Conservation (phyloP, 306 rosid species). For the Cucurbita argyrosperma region DNA sequence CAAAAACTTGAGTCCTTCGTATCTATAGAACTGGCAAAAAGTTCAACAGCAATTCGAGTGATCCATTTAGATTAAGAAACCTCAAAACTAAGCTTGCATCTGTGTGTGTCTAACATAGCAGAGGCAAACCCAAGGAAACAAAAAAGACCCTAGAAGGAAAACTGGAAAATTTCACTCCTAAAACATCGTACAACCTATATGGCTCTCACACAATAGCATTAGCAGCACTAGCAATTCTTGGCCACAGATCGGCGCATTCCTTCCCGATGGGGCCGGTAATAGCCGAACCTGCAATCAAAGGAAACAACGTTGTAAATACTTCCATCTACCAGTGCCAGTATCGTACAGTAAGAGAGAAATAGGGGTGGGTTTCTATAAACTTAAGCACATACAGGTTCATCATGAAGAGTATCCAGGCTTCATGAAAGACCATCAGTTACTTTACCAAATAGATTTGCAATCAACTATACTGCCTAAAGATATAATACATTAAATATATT, state of each 20-base stretch:
- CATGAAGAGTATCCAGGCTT: neutral
- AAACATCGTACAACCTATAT: neutral
- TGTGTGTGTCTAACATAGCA: neutral
- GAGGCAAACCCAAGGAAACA: neutral
- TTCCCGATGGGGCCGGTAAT: slow-evolving; percentile 84
- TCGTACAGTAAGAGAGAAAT: neutral
- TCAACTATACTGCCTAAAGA: neutral
- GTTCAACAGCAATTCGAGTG: neutral
- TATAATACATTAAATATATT: neutral
- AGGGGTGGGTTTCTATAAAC: neutral
- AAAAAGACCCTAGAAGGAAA: neutral
- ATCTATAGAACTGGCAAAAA: neutral
- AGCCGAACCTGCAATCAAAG: slow-evolving; percentile 43
- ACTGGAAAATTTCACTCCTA: neutral
- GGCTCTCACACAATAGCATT: slow-evolving; percentile 55
- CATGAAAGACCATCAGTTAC: neutral
- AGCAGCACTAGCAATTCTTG: slow-evolving; percentile 91
- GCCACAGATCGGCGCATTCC: slow-evolving; percentile 94
- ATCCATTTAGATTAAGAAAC: neutral
- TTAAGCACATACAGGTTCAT: neutral
- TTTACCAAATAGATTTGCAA: neutral
- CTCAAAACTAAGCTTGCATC: neutral
- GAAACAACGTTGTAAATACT: neutral
- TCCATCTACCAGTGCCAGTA: neutral
- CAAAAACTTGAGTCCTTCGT: too few species aligned